phyloP scores from a whole-genome alignment of 75 land plant species.

The Chamaecyparis obtusa region DNA sequence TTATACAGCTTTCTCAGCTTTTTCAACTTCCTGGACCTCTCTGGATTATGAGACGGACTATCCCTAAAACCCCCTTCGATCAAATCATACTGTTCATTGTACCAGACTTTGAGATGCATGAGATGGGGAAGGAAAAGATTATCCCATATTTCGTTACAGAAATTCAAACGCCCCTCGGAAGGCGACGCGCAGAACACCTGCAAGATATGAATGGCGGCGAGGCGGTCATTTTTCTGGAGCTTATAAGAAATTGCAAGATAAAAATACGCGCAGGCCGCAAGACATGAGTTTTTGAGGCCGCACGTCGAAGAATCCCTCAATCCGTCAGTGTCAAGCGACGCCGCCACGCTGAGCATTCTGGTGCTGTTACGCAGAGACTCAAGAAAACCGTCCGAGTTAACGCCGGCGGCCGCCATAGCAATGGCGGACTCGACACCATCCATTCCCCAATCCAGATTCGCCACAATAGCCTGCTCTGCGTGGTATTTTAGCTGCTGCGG shows the following conservation, averaged over 20 bases:
- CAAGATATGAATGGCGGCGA: conserved; percentile 48
- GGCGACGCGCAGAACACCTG: conserved; percentile 59
- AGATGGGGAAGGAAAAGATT: conserved; percentile 57
- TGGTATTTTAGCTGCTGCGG: neutral
- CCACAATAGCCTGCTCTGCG: conserved; percentile 31
- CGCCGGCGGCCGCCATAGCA: conserved; percentile 9
- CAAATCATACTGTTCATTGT: conserved; percentile 33
- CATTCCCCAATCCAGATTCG: conserved; percentile 49
- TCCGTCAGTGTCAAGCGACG: conserved; percentile 28
- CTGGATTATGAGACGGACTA: neutral
- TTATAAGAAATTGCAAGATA: conserved; percentile 51
- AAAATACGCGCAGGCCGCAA: conserved; percentile 64
- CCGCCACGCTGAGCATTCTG: conserved; percentile 30
- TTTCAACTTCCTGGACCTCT: conserved; percentile 23
- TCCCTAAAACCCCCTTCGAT: neutral
- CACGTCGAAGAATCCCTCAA: conserved; percentile 31
- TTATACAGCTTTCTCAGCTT: conserved; percentile 46
- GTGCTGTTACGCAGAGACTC: conserved; percentile 28
- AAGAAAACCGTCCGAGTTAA: neutral
- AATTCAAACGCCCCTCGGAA: conserved; percentile 32
- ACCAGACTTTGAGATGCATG: conserved; percentile 51
- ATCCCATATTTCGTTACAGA: conserved; percentile 61
- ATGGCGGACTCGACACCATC: conserved; percentile 36
- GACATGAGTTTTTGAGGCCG: conserved; percentile 35
- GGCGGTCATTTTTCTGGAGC: conserved; percentile 46